Conservation (phyloP, 495 filamentous ascomycete genomes). For the Xylaria longipes region DNA sequence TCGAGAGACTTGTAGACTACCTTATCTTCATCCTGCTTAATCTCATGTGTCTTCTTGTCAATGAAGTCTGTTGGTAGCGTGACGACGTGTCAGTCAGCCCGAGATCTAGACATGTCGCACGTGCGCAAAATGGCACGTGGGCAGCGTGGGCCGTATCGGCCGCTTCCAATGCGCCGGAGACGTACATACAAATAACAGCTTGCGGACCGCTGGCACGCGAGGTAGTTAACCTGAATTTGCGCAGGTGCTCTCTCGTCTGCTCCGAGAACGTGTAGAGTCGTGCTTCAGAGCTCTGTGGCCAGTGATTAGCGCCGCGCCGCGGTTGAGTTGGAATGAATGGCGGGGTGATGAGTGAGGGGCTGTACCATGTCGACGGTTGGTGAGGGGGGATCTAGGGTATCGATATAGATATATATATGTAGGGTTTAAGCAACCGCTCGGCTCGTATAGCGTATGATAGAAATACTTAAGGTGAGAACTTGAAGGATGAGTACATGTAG, state of each 20-base stretch:
- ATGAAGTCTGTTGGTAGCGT: conserved; percentile 67
- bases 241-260: conserved; percentile 83
- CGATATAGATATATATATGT: not conserved
- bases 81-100: not conserved
- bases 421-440: not conserved
- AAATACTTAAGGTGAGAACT: not conserved
- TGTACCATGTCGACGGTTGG: conserved; percentile 21
- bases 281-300: conserved; percentile 73
- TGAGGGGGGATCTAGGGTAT: not conserved
- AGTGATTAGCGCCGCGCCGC: conserved; percentile 12
- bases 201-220: conserved; percentile 87
- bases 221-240: conserved; percentile 90
- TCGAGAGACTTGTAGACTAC: conserved; percentile 79
- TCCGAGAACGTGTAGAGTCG: conserved; percentile 92
- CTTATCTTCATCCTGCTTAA: conserved; percentile 73
- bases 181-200: conserved; percentile 87
- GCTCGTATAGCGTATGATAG: not conserved
- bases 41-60: conserved; percentile 85
- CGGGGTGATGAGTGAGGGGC: conserved; percentile 19
- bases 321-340: conserved; percentile 2
- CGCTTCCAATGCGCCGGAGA: conserved; percentile 33
- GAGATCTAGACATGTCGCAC: not conserved
- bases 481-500: not conserved
- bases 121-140: conserved; percentile 1
- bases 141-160: not conserved